Evolutionary conservation across 2,329 filamentous ascomycete species (phyloP).

Genomic region (Fusarium equiseti): DNA sequence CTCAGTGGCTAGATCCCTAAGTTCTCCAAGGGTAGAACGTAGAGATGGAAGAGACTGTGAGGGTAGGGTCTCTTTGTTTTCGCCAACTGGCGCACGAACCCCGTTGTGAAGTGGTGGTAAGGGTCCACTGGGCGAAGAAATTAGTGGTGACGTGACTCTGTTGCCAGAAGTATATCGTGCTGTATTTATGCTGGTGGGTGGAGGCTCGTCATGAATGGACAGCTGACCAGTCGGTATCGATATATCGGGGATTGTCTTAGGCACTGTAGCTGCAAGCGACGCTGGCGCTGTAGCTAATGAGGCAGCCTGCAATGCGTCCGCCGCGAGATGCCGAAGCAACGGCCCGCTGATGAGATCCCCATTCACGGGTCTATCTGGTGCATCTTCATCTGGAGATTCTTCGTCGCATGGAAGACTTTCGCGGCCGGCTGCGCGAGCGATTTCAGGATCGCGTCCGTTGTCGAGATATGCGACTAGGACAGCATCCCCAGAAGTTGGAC

Average conservation of each 20-base stretch:
- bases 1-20: constrained; percentile 50
- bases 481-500: constrained; percentile 71
- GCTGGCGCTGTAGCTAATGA: constrained; percentile 18
- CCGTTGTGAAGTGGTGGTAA: constrained; percentile 56
- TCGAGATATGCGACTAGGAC: constrained; percentile 75
- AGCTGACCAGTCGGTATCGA: constrained; percentile 49
- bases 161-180: constrained; percentile 22
- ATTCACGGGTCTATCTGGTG: constrained; percentile 22
- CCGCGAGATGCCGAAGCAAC: constrained; percentile 50
- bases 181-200: constrained; percentile 10
- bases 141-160: constrained; percentile 41
- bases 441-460: constrained; percentile 72
- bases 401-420: constrained; percentile 63
- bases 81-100: constrained; percentile 52
- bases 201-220: constrained; percentile 52
- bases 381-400: constrained; percentile 43
- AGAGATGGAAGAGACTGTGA: constrained; percentile 57
- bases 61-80: constrained; percentile 53
- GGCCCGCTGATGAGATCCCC: constrained; percentile 41
- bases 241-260: constrained; percentile 47
- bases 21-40: constrained; percentile 53
- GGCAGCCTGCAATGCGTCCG: constrained; percentile 50
- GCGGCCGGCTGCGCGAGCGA: constrained; percentile 68
- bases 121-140: constrained; percentile 46
- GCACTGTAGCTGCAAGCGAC: constrained; percentile 22